Evolutionary conservation across 768 basidiomycete species (phyloP).

Genomic region (Lactarius deliciosus): DNA sequence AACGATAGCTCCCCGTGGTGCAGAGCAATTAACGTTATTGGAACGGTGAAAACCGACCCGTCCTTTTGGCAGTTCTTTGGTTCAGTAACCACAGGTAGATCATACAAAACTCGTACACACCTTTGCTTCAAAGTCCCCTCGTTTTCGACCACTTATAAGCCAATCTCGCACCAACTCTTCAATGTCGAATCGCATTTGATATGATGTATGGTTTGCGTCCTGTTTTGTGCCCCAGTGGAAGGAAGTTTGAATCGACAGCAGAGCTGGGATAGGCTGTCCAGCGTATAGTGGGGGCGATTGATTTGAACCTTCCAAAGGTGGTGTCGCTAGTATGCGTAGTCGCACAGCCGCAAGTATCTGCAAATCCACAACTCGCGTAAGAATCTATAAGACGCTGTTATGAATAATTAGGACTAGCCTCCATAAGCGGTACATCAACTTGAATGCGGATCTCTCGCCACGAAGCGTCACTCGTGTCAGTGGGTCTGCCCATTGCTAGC

Average conservation of each 20-base stretch:
- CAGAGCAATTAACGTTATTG: slow-evolving; percentile 81
- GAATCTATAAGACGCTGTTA: slow-evolving; percentile 16
- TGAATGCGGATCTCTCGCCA: slow-evolving; percentile 84
- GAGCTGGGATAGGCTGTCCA: slow-evolving; percentile 79
- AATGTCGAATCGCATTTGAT: slow-evolving; percentile 74
- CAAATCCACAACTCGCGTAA: slow-evolving; percentile 5
- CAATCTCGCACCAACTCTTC: slow-evolving; percentile 81
- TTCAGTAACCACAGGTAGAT: background rate
- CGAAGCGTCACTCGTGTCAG: slow-evolving; percentile 37
- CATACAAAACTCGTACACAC: slow-evolving; percentile 43
- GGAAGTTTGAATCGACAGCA: slow-evolving; percentile 64
- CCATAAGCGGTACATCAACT: slow-evolving; percentile 80
- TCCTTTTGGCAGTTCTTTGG: slow-evolving; percentile 46
- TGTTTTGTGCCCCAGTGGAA: slow-evolving; percentile 69
- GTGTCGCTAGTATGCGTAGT: slow-evolving; percentile 48
- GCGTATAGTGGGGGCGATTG: slow-evolving; percentile 56
- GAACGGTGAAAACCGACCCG: slow-evolving; percentile 53
- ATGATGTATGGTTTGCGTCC: slow-evolving; percentile 43
- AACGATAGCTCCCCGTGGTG: slow-evolving; percentile 79
- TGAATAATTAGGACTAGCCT: slow-evolving; percentile 48
- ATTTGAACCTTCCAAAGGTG: slow-evolving; percentile 39
- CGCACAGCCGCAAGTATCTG: slow-evolving; percentile 68
- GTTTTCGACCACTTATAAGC: slow-evolving; percentile 86
- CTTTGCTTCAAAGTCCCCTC: slow-evolving; percentile 74
- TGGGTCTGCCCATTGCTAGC: slow-evolving; percentile 44